phyloP scores from a whole-genome alignment of 768 basidiomycete species.

The Mycena venus region DNA sequence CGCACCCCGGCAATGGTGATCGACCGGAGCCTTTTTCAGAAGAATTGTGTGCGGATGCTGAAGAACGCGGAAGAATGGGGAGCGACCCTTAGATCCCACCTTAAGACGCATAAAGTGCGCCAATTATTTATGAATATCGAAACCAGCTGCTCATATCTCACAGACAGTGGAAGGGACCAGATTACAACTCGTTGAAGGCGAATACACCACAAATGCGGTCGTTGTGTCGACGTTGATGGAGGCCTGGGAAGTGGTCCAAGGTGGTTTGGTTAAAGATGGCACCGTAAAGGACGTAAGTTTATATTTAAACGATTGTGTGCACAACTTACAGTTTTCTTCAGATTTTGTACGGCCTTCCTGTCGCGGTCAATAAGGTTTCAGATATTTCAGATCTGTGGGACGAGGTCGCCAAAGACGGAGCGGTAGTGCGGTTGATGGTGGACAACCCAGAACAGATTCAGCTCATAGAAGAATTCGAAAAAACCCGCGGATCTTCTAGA shows the following conservation, averaged over 20 bases:
- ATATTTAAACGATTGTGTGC: conserved; percentile 1
- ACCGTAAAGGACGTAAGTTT: conserved; percentile 81
- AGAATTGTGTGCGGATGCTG: conserved; percentile 84
- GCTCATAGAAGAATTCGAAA: conserved; percentile 74
- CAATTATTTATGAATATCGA: background rate
- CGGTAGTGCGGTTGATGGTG: conserved; percentile 74
- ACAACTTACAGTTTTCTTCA: conserved; percentile 41
- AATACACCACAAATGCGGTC: conserved; percentile 69
- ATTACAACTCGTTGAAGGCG: conserved; percentile 73
- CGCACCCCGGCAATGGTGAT: conserved; percentile 86
- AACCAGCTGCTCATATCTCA: conserved; percentile 9
- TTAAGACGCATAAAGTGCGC: conserved; percentile 86
- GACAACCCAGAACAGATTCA: conserved; percentile 83
- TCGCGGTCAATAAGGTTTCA: conserved; percentile 76
- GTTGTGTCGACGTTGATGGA: conserved; percentile 89
- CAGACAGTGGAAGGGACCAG: conserved; percentile 83
- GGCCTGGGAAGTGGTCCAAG: conserved; percentile 78
- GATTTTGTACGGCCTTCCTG: conserved; percentile 87
- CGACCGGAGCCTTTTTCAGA: conserved; percentile 77
- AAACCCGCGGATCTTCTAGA: conserved; percentile 49
- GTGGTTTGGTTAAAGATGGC: conserved; percentile 78
- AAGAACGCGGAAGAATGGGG: conserved; percentile 74
- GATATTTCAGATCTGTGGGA: conserved; percentile 75
- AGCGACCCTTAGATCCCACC: conserved; percentile 82
- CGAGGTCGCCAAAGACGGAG: conserved; percentile 67